Conservation (phyloP, 805 yeast genomes). For the Saccharomycopsis capsularis region DNA sequence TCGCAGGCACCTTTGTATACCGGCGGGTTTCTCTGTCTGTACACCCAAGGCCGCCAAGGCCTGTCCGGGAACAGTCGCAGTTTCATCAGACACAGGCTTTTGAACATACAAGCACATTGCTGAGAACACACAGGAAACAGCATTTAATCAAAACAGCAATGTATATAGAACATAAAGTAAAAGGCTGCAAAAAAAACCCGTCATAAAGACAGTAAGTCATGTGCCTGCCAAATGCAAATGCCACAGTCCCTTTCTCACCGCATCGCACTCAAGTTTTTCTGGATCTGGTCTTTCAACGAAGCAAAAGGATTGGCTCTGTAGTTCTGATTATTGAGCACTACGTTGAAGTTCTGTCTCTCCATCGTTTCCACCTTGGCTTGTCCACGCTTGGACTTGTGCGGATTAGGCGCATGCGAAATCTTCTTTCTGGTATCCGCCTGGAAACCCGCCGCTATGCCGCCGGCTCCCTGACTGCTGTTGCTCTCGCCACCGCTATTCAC, state of each 20-base stretch:
- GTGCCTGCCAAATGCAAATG: too few species aligned
- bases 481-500: constrained; percentile 17
- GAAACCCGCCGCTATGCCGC: constrained; percentile 11
- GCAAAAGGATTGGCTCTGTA: constrained; percentile 57
- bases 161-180: too few species aligned
- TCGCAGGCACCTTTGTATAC: too few species aligned
- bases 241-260: too few species aligned
- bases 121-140: too few species aligned
- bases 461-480: constrained; percentile 23
- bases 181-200: too few species aligned
- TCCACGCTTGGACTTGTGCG: constrained; percentile 44
- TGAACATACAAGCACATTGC: too few species aligned
- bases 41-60: too few species aligned
- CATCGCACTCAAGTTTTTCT: constrained; percentile 4
- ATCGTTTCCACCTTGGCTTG: constrained; percentile 46
- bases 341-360: constrained; percentile 54
- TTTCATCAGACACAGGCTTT: too few species aligned
- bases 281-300: constrained; percentile 42
- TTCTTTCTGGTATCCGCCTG: constrained; percentile 20
- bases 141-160: too few species aligned
- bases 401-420: constrained; percentile 43
- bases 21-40: too few species aligned
- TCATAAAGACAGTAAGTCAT: not conserved
- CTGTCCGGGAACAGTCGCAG: too few species aligned
- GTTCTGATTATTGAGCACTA: constrained; percentile 45